These are phyloP conservation scores for Candida ficus DNA, from an alignment of 805 yeast genomes.

Conservation along the genomic window DNA sequence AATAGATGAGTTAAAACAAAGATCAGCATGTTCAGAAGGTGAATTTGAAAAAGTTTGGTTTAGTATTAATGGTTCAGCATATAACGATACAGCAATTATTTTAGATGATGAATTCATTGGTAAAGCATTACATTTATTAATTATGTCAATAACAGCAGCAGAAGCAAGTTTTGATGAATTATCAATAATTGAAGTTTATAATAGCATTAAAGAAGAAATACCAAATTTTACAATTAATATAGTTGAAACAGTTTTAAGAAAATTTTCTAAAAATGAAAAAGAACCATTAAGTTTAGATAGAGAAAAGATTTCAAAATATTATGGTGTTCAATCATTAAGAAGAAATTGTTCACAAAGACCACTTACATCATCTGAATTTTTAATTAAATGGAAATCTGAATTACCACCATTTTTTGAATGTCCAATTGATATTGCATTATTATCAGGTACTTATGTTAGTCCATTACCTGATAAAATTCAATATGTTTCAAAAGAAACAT, in stretches of 20 bases:
- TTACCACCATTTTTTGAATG: constrained; percentile 62
- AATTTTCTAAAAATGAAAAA: constrained; percentile 33
- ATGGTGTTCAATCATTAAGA: constrained; percentile 51
- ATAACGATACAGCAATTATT: constrained; percentile 39
- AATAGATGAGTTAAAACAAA: constrained; percentile 30
- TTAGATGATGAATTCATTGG: constrained; percentile 30
- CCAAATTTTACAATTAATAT: constrained; percentile 36
- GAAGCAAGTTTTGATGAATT: constrained; percentile 26
- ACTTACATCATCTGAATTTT: constrained; percentile 44
- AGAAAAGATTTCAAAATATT: constrained; percentile 48
- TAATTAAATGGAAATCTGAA: constrained; percentile 56
- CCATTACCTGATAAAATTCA: constrained; percentile 43
- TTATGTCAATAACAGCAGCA: constrained; percentile 36
- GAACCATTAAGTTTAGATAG: constrained; percentile 36
- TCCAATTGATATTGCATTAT: constrained; percentile 47
- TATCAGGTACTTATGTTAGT: constrained; percentile 51
- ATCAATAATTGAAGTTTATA: constrained; percentile 25
- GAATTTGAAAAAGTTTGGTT: constrained; percentile 55
- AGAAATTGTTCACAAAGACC: constrained; percentile 27
- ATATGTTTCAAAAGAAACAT: constrained; percentile 42
- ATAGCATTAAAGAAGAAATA: constrained; percentile 26
- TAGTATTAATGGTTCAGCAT: constrained; percentile 47
- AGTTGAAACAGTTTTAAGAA: constrained; percentile 44
- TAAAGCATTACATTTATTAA: constrained; percentile 29
- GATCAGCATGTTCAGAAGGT: constrained; percentile 47